phyloP scores from a whole-genome alignment of 2,329 filamentous ascomycete species.

The Akanthomyces lecanii region DNA sequence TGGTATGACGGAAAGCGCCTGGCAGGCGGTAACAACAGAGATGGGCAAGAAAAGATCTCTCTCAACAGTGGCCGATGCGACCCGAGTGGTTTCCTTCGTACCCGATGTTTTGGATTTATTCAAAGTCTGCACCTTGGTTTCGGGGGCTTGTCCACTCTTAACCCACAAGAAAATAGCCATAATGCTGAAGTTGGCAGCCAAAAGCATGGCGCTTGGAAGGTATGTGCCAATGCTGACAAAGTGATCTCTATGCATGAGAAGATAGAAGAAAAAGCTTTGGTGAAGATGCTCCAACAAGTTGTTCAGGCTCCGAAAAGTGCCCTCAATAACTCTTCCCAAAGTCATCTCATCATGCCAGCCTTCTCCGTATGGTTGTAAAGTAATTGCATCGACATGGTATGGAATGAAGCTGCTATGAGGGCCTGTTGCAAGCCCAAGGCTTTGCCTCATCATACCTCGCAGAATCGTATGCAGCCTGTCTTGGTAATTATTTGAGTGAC shows the following conservation, averaged over 20 bases:
- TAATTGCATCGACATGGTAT: slow-evolving; percentile 95
- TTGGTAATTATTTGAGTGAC: slow-evolving; percentile 72
- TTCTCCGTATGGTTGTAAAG: slow-evolving; percentile 80
- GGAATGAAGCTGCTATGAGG: slow-evolving; percentile 95
- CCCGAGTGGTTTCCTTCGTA: not conserved
- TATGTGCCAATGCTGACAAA: slow-evolving; percentile 99
- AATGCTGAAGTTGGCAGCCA: slow-evolving; percentile 92
- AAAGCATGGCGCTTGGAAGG: slow-evolving; percentile 92
- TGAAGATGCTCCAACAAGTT: slow-evolving; percentile 95
- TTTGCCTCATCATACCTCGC: slow-evolving; percentile 88
- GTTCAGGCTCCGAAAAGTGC: slow-evolving; percentile 88
- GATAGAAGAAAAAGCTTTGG: slow-evolving; percentile 99
- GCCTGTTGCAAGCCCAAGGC: slow-evolving; percentile 80
- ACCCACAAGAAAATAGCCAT: slow-evolving; percentile 95
- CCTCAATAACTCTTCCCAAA: slow-evolving; percentile 83
- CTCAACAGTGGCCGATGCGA: slow-evolving; percentile 40
- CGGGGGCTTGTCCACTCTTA: slow-evolving; percentile 60
- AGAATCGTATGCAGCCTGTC: slow-evolving; percentile 85
- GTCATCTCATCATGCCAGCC: slow-evolving; percentile 99
- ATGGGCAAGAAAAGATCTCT: slow-evolving; percentile 70
- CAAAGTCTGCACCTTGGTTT: slow-evolving; percentile 23
- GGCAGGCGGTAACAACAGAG: slow-evolving; percentile 64
- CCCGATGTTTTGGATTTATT: slow-evolving; percentile 12
- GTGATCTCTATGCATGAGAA: slow-evolving; percentile 83
- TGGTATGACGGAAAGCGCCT: slow-evolving; percentile 74